Evolutionary conservation across 768 basidiomycete species (phyloP).

Genomic region (Mycena rebaudengoi): DNA sequence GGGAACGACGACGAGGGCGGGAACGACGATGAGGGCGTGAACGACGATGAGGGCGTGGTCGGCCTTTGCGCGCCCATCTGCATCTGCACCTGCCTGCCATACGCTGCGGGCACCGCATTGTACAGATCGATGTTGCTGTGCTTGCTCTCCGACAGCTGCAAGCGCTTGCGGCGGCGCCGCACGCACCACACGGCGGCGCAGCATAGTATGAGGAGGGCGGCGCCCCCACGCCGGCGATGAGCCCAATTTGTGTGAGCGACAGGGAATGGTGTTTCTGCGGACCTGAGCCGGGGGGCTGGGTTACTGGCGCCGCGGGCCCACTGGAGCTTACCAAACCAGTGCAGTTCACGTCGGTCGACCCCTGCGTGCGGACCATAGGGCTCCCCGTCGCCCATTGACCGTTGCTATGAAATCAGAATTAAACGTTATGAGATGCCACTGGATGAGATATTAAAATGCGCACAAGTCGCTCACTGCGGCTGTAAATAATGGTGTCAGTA

Average conservation of each 20-base stretch:
- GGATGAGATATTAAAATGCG: slow-evolving; percentile 37
- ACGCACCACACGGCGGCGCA: no score
- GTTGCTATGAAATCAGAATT: slow-evolving; percentile 36
- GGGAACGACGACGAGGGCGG: no score
- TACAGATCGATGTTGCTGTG: no score
- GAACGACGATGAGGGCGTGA: no score
- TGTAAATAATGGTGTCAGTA: slow-evolving; percentile 22
- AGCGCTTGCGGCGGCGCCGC: no score
- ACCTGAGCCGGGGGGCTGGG: not conserved
- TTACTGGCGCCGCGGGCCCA: not conserved
- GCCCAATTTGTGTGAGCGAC: not conserved
- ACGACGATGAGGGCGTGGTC: no score
- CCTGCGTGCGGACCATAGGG: slow-evolving; percentile 39
- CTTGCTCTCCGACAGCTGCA: no score
- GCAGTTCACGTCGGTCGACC: slow-evolving; percentile 10
- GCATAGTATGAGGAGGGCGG: not conserved
- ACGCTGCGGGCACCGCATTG: no score
- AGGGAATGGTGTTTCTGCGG: not conserved
- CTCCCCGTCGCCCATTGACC: slow-evolving; percentile 48
- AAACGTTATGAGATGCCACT: not conserved
- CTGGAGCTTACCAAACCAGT: not conserved
- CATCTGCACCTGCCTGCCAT: no score
- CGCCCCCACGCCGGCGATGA: not conserved
- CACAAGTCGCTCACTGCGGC: slow-evolving; percentile 54
- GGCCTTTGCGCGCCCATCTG: no score